phyloP scores from a whole-genome alignment of 163 green algal species.

The Coccomyxa subellipsoidea region DNA sequence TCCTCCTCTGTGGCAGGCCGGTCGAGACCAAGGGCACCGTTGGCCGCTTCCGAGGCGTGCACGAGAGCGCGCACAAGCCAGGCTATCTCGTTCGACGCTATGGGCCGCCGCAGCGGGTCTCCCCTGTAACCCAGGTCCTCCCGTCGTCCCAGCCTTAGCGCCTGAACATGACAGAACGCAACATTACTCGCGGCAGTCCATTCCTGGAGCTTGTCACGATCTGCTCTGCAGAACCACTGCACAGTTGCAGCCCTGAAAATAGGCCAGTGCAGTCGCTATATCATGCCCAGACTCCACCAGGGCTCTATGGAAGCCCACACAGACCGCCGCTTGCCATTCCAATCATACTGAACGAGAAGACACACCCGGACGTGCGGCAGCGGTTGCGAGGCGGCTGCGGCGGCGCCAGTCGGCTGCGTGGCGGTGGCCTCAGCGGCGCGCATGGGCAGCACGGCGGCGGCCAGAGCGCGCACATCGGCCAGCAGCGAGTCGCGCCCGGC shows the following conservation, averaged over 20 bases:
- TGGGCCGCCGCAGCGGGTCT: slow-evolving; percentile 68
- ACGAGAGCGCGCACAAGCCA: slow-evolving; percentile 67
- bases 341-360: too few relatives aligned
- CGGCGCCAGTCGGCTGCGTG: background rate
- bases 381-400: slow-evolving; percentile 28
- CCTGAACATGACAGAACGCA: too few relatives aligned
- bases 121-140: slow-evolving; percentile 63
- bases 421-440: slow-evolving; percentile 17
- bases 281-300: too few relatives aligned
- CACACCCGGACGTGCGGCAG: background rate
- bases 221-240: too few relatives aligned
- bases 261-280: too few relatives aligned
- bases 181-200: too few relatives aligned
- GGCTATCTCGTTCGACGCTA: slow-evolving; percentile 63
- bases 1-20: background rate
- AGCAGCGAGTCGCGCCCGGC: slow-evolving; percentile 11
- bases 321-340: too few relatives aligned
- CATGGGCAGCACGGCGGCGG: slow-evolving; percentile 51
- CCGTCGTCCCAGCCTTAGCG: slow-evolving; percentile 48
- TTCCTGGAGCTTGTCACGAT: too few relatives aligned
- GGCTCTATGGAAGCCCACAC: too few relatives aligned
- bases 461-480: slow-evolving; percentile 28
- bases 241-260: too few relatives aligned
- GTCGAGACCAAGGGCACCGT: slow-evolving; percentile 57
- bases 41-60: slow-evolving; percentile 42